Evolutionary conservation across 2,329 filamentous ascomycete genomes (phyloP).

Genomic region (Colletotrichum horii): DNA sequence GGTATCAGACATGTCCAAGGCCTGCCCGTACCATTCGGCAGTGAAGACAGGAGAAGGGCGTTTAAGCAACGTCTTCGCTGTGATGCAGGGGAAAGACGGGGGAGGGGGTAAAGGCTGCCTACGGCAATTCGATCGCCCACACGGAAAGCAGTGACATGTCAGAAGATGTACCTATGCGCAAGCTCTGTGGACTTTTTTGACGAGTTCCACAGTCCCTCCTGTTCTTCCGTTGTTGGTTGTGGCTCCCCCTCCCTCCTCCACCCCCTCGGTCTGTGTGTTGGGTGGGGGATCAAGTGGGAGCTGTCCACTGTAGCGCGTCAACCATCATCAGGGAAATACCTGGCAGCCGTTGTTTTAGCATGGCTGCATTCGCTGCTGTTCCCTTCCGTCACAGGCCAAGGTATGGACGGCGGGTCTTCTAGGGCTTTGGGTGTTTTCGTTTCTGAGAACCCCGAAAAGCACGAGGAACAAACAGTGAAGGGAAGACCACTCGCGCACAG

Average conservation of each 20-base stretch:
- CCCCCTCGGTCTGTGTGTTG: not conserved
- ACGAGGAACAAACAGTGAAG: not conserved
- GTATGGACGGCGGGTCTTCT: not conserved
- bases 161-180: not conserved
- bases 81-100: not conserved
- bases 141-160: not conserved
- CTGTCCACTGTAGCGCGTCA: not conserved
- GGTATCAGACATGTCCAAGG: not conserved
- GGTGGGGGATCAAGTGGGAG: not conserved
- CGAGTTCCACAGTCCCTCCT: not conserved
- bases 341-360: slow-evolving; percentile 2
- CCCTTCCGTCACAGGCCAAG: not conserved
- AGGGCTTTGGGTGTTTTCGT: not conserved
- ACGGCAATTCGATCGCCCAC: too few species aligned
- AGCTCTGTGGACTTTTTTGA: not conserved
- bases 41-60: not conserved
- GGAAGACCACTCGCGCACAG: not conserved
- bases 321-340: slow-evolving; percentile 1
- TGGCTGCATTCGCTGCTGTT: not conserved
- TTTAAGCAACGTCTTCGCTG: not conserved
- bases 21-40: not conserved
- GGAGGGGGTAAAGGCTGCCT: not conserved
- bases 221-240: not conserved
- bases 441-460: not conserved
- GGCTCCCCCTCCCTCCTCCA: too few species aligned